phyloP scores from a whole-genome alignment of 192 early-diverging fungal genomes.

The Umbelopsis ramanniana region DNA sequence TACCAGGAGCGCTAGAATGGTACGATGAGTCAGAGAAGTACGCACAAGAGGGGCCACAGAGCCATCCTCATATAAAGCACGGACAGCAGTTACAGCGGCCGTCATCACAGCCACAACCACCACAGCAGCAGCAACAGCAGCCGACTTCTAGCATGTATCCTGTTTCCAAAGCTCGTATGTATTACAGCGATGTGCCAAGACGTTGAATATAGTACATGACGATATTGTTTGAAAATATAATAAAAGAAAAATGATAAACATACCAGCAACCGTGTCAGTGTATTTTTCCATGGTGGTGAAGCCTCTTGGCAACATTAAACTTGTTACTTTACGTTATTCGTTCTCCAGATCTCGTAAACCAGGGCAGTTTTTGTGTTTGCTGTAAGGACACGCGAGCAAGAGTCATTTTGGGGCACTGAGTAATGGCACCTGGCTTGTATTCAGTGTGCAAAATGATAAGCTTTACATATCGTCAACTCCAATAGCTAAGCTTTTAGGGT shows the following conservation, averaged over 20 bases:
- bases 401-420: too few species aligned
- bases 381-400: too few species aligned
- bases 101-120: not conserved
- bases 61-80: not conserved
- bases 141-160: not conserved
- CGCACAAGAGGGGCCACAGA: not conserved
- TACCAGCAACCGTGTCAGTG: not conserved
- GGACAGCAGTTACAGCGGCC: not conserved
- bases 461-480: too few species aligned
- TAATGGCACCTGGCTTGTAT: too few species aligned
- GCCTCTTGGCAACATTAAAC: too few species aligned
- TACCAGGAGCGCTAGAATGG: constrained; percentile 1
- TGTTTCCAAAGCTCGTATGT: constrained; percentile 16
- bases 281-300: too few species aligned
- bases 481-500: too few species aligned
- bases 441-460: too few species aligned
- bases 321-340: too few species aligned
- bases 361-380: too few species aligned
- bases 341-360: too few species aligned
- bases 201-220: not conserved
- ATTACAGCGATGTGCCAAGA: constrained; percentile 11
- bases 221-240: not conserved
- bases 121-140: not conserved
- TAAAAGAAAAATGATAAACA: not conserved
- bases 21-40: constrained; percentile 10